Conservation (phyloP, 2,329 filamentous ascomycete species). For the Paraconiothyrium brasiliense region DNA sequence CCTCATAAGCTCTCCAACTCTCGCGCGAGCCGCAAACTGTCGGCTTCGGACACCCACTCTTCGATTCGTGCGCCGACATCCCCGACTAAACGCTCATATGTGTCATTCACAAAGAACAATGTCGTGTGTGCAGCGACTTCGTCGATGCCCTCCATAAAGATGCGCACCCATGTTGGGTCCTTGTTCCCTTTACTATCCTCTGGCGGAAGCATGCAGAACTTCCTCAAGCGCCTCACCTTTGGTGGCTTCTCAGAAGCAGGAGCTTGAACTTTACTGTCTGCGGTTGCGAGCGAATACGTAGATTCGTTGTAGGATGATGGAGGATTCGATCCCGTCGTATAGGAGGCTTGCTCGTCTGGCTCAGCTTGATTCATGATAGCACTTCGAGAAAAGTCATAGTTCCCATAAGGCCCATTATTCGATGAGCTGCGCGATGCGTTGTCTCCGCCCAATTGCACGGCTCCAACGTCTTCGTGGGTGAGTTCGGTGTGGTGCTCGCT, state of each 20-base stretch:
- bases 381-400: constrained; percentile 44
- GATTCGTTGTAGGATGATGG: constrained; percentile 26
- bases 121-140: constrained; percentile 87
- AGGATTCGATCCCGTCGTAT: constrained; percentile 13
- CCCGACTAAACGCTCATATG: constrained; percentile 80
- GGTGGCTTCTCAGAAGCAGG: constrained; percentile 25
- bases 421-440: constrained; percentile 12
- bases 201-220: constrained; percentile 80
- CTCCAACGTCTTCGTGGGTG: constrained; percentile 33
- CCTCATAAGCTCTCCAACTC: constrained; percentile 34
- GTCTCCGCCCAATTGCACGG: constrained; percentile 29
- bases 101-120: constrained; percentile 76
- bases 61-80: constrained; percentile 74
- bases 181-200: constrained; percentile 63
- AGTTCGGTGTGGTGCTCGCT: constrained; percentile 13
- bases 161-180: constrained; percentile 78
- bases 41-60: constrained; percentile 74
- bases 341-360: constrained; percentile 35
- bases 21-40: constrained; percentile 40
- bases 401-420: constrained; percentile 29
- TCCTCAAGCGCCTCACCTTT: constrained; percentile 67
- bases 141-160: constrained; percentile 84
- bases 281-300: constrained; percentile 32
- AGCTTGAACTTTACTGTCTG: constrained; percentile 21
- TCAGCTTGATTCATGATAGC: constrained; percentile 37